Base-by-base conservation (phyloP, 176 grass and related monocot genomes). In the Zoysia pacifica region DNA sequence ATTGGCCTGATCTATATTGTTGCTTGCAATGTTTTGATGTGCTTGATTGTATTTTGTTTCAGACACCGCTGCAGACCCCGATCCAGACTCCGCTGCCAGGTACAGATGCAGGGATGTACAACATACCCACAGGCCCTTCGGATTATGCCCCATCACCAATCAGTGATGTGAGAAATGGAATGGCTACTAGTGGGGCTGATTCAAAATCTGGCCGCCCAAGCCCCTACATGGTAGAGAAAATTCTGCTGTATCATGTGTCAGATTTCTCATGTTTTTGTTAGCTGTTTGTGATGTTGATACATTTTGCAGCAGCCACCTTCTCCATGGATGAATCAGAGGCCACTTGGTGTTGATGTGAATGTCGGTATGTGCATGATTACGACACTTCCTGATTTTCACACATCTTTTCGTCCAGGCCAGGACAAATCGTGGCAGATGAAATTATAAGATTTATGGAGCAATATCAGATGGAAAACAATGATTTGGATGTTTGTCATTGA, bases 311-410 rank as follows among this genome's bases (percentile, higher is more conserved):
- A 71, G 56, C 81, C 96, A 36, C 90, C 90, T 44, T 89, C 96
- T 28, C 84, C 96, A 28, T 99, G 96, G 96, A 88, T 93, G 82
- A 75, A 35, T 66, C 86, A 86, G 72, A 94, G 86, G 60, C 96
- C 92, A 1, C 77, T 95, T 20, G 96, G 90, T 47, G 92, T 93
- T 72, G 96, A 95, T 87, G 96, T 99, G 66, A 99, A 99, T 84
- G 81, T 93, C 20, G 90, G 96, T 99, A 87, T 76, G 92, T 87
- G 62, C 11, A 61, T 39, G 35, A 60, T 81, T 69, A 62, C 83
- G 36, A 5, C 19, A 28, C 11, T 38, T 43, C 66, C 65, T 75
- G 73, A 68, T 82, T 59, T 66, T 46, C 35, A 6, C 67, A 20
- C 19, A n/a, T 20, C 28, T 37, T 37, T 35, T 10, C 0, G 10